Base-by-base conservation (phyloP, 495 filamentous ascomycete species). In the Corynascus novoguineensis region DNA sequence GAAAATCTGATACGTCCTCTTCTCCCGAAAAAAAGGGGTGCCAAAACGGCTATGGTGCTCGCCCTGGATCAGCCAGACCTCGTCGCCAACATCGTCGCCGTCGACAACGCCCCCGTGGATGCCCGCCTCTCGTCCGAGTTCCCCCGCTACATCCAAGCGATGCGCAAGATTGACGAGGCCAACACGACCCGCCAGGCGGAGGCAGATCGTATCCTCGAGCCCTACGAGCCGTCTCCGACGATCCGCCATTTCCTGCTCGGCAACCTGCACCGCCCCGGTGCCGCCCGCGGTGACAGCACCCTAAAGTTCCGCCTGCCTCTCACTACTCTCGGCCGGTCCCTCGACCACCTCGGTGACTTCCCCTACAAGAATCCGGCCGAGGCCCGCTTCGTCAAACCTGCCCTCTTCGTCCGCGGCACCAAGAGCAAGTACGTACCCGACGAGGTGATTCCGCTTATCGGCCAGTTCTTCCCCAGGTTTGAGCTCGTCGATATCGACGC, bases 161-260 rank as follows among this genome's bases (percentile, higher is more conserved):
- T 98, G 90, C 83, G 84, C 47, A 76, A 83, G 50, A 84, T 97
- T 32, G 89, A 97, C 50, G 78, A 80, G 3, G 75, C 79, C 9
- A 72, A 74, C 17, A 77, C 90, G 1, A 81, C 78, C 3, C 86
- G 80, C 52, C 84, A 87, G 55, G 81, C 80, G 5, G 88, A 95
- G 24, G 93, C 92, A 3, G 87, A 96, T 68, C 71, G 76, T 47
- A 93, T 97, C 49, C 77, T 98, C 4, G 64, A 83, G 32, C 72
- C 81, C 1, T 96, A 91, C 67, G 93, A 95, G 69, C 69, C 86
- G 80, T 82, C 85, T 29, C 70, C 92, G 3, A 73, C 81, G 1
- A 86, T 97, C 58, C 87, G 93, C 2, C 90, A 96, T 68, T 98
- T 97, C 72, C 81, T 98, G 19, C 79, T 98, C 4, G 90, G 89